These are phyloP conservation scores for Cryphonectria japonica DNA, from an alignment of 2,329 filamentous ascomycete species.

Conservation along the genomic window DNA sequence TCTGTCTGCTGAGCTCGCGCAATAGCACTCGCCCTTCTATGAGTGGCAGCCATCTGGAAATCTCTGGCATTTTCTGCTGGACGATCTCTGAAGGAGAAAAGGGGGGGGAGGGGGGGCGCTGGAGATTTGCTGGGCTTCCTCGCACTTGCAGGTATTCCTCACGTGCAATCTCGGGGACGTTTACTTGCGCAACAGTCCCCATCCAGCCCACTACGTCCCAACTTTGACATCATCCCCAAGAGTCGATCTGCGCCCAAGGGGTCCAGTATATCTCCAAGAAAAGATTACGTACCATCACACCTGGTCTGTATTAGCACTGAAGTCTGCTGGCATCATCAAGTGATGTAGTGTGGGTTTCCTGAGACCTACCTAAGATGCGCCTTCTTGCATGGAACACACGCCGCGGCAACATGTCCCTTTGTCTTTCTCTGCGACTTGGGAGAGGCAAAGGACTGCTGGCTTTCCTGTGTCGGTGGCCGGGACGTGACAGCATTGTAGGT, in stretches of 20 bases:
- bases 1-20: not conserved
- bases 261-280: constrained; percentile 28
- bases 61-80: not conserved
- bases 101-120: no score
- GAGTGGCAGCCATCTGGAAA: not conserved
- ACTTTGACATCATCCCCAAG: not conserved
- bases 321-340: not conserved
- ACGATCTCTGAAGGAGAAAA: not conserved
- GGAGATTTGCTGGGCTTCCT: not conserved
- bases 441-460: constrained; percentile 51
- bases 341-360: constrained; percentile 22
- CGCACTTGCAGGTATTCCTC: not conserved
- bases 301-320: constrained; percentile 47
- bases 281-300: constrained; percentile 64
- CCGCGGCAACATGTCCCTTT: constrained; percentile 82
- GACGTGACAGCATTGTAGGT: constrained; percentile 37
- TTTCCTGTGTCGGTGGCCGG: constrained; percentile 48
- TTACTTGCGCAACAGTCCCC: not conserved
- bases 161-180: not conserved
- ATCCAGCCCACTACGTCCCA: not conserved
- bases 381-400: constrained; percentile 83
- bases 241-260: constrained; percentile 10
- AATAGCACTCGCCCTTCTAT: constrained; percentile 18
- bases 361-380: constrained; percentile 70
- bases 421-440: constrained; percentile 69